These are phyloP conservation scores for Lasiodiplodia citricola DNA, from an alignment of 2,329 filamentous ascomycete genomes.

Conservation along the genomic window DNA sequence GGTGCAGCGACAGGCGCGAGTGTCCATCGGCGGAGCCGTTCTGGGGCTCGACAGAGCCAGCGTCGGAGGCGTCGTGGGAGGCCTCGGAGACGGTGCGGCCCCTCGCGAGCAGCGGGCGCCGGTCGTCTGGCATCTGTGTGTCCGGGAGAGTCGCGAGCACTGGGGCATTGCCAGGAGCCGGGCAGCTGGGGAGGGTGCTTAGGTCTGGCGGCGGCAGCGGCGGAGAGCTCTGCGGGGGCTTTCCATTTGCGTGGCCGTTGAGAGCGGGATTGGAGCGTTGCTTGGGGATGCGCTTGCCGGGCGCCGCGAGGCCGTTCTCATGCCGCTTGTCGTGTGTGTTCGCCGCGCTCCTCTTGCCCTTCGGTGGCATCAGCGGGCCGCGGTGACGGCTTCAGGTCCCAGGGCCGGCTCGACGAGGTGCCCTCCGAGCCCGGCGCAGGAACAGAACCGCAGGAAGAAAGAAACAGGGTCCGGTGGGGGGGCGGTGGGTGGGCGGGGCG, in stretches of 20 bases:
- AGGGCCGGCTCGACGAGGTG: conserved; percentile 47
- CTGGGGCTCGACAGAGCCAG: conserved; percentile 41
- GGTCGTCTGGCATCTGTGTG: conserved; percentile 27
- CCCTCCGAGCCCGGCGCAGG: conserved; percentile 54
- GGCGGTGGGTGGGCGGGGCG: conserved; percentile 27
- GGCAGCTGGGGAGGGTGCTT: conserved; percentile 44
- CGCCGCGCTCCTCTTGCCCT: conserved; percentile 51
- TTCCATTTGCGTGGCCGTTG: conserved; percentile 50
- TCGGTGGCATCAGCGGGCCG: conserved; percentile 54
- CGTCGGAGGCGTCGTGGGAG: conserved; percentile 51
- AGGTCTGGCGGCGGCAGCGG: conserved; percentile 46
- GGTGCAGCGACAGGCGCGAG: conserved; percentile 35
- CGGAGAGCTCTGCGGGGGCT: conserved; percentile 44
- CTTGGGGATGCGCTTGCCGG: conserved; percentile 69
- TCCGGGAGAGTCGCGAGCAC: conserved; percentile 26
- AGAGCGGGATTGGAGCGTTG: conserved; percentile 54
- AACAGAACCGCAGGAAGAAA: conserved; percentile 44
- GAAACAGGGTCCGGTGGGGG: conserved; percentile 25
- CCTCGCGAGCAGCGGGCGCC: conserved; percentile 35
- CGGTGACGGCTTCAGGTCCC: conserved; percentile 41
- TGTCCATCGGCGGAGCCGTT: conserved; percentile 43
- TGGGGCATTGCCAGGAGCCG: conserved; percentile 36
- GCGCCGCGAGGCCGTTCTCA: conserved; percentile 85
- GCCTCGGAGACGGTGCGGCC: conserved; percentile 50
- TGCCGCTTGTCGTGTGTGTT: conserved; percentile 65